Evolutionary conservation across 31 red algal genomes (phyloP).

Genomic region (Odonthalia washingtoniensis): DNA sequence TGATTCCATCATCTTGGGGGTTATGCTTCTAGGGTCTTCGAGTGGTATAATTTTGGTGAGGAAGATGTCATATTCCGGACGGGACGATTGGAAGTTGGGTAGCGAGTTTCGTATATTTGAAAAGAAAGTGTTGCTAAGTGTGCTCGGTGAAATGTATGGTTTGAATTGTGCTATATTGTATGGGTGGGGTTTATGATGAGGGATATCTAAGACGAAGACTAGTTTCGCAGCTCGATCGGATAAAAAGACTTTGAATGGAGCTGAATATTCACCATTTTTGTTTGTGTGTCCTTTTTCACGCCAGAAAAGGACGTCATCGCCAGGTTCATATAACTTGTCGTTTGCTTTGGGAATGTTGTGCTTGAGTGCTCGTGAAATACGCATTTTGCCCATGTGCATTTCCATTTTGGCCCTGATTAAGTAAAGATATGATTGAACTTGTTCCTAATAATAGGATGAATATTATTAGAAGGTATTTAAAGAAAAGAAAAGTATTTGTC

Average conservation of each 20-base stretch:
- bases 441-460: too few species aligned
- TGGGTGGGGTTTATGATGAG: slow-evolving; percentile 7
- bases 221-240: slow-evolving; percentile 36
- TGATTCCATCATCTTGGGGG: slow-evolving; percentile 8
- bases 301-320: slow-evolving; percentile 33
- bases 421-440: too few species aligned
- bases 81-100: not conserved
- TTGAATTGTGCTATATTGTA: slow-evolving; percentile 48
- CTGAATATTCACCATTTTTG: slow-evolving; percentile 51
- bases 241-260: not conserved
- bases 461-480: too few species aligned
- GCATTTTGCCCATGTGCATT: slow-evolving; percentile 9
- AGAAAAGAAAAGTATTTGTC: too few species aligned
- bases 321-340: not conserved
- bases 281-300: too few species aligned
- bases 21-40: slow-evolving; percentile 16
- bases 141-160: too few species aligned
- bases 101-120: too few species aligned
- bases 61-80: not conserved
- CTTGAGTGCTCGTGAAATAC: slow-evolving; percentile 10
- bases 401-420: not conserved
- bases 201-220: slow-evolving; percentile 41
- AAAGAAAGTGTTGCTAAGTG: too few species aligned
- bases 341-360: not conserved
- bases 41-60: slow-evolving; percentile 44